These are phyloP conservation scores for Aspergillus sp. DNA, from an alignment of 2,329 filamentous ascomycete species.

Conservation along the genomic window DNA sequence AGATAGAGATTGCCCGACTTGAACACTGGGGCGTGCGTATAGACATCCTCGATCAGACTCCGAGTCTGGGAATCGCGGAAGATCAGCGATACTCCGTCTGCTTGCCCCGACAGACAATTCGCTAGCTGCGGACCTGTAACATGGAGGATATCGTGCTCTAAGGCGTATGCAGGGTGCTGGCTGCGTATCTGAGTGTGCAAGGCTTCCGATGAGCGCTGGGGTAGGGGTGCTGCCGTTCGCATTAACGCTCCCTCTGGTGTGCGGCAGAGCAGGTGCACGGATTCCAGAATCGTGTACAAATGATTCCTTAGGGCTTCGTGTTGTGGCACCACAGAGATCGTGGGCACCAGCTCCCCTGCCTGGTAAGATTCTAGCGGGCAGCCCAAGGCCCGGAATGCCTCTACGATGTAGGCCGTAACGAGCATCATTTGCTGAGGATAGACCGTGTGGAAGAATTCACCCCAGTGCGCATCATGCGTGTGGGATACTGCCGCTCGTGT, in stretches of 20 bases:
- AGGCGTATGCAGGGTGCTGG: neutral
- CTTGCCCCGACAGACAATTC: neutral
- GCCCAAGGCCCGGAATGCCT: neutral
- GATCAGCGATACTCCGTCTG: neutral
- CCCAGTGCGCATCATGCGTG: neutral
- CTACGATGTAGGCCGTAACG: neutral
- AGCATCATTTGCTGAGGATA: neutral
- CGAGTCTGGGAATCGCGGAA: neutral
- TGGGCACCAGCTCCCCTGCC: neutral
- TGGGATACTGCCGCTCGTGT: neutral
- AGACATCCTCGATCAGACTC: neutral
- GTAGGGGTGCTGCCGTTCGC: neutral
- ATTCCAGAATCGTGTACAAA: neutral
- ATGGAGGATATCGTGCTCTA: neutral
- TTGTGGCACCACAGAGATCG: neutral
- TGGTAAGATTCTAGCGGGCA: neutral
- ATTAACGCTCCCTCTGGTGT: neutral
- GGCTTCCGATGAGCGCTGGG: neutral
- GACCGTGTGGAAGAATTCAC: neutral
- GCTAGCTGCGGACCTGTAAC: neutral
- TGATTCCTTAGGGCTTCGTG: neutral
- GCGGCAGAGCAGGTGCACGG: neutral
- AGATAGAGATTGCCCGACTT: constrained; percentile 13
- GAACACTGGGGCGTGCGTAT: neutral
- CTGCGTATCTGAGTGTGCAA: neutral